These are phyloP conservation scores for Podaxis carcinomalis DNA, from an alignment of 768 basidiomycete species.

Conservation along the genomic window DNA sequence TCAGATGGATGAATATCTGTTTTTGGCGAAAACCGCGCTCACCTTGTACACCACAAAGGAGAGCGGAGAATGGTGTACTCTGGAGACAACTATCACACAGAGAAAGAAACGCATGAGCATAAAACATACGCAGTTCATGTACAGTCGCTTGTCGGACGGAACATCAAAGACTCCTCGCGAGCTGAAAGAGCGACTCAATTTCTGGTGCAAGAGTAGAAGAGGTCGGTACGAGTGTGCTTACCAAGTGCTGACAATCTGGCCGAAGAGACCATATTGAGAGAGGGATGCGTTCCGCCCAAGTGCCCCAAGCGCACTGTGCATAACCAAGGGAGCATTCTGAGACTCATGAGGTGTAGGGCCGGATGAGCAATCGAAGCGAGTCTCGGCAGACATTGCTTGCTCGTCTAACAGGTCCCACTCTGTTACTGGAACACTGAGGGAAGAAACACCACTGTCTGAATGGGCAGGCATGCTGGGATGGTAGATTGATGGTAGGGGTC, in stretches of 20 bases:
- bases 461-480: not conserved
- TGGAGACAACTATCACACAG: conserved; percentile 19
- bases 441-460: not conserved
- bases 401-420: conserved; percentile 27
- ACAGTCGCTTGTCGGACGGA: conserved; percentile 48
- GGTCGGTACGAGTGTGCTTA: conserved; percentile 20
- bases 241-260: conserved; percentile 42
- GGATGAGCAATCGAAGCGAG: conserved; percentile 12
- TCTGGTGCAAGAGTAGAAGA: not conserved
- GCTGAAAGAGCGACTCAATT: conserved; percentile 17
- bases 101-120: not conserved
- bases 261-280: conserved; percentile 62
- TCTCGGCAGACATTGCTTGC: conserved; percentile 18
- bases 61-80: conserved; percentile 72
- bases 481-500: too few species aligned
- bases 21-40: not conserved
- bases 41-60: conserved; percentile 74
- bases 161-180: conserved; percentile 27
- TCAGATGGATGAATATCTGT: not conserved
- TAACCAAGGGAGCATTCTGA: conserved; percentile 47
- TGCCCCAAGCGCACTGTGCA: conserved; percentile 40
- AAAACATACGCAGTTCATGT: conserved; percentile 57
- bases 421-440: conserved; percentile 12
- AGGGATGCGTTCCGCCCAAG: conserved; percentile 21
- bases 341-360: conserved; percentile 29